phyloP scores from a whole-genome alignment of 768 basidiomycete genomes.

The Lactarius deliciosus region DNA sequence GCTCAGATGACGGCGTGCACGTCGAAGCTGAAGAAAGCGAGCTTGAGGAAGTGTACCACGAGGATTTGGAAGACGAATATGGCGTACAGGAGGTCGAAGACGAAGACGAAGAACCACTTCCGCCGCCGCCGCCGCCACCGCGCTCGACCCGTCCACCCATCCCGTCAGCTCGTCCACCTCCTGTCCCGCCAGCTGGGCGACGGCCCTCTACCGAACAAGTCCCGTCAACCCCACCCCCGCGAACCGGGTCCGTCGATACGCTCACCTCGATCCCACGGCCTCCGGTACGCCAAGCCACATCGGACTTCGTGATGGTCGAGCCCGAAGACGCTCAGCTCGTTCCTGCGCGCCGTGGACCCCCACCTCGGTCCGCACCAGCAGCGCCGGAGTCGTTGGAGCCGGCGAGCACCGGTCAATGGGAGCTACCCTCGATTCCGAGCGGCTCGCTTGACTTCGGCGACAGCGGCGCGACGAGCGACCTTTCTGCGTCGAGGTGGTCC shows the following conservation, averaged over 20 bases:
- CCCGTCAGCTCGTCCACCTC: constrained; percentile 28
- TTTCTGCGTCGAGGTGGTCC: constrained; percentile 61
- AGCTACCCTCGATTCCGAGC: constrained; percentile 59
- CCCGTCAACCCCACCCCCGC: constrained; percentile 17
- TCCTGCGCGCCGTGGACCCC: constrained; percentile 45
- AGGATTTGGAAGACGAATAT: constrained; percentile 43
- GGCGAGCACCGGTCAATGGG: constrained; percentile 55
- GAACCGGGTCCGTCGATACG: constrained; percentile 25
- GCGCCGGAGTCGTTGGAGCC: constrained; percentile 37
- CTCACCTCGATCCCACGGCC: constrained; percentile 33
- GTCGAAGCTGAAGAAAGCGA: constrained; percentile 75
- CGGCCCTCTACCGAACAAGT: constrained; percentile 11
- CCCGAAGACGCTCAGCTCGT: constrained; percentile 35
- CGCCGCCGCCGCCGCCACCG: constrained; percentile 50
- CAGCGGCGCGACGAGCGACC: constrained; percentile 38
- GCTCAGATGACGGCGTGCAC: constrained; percentile 60
- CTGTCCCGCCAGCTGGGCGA: constrained; percentile 12
- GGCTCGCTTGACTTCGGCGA: constrained; percentile 54
- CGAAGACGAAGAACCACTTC: constrained; percentile 46
- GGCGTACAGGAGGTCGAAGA: constrained; percentile 34
- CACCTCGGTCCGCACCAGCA: constrained; percentile 35
- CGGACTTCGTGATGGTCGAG: constrained; percentile 39
- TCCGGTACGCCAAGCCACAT: constrained; percentile 34
- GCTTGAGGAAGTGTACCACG: constrained; percentile 61
- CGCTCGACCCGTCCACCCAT: constrained; percentile 33